A percentile compares a stretch with the other conserved stretches of the same genome.
These are phyloP conservation scores for Acacia acuminata DNA, from an alignment of 306 rosid species.

Conservation along the genomic window DNA sequence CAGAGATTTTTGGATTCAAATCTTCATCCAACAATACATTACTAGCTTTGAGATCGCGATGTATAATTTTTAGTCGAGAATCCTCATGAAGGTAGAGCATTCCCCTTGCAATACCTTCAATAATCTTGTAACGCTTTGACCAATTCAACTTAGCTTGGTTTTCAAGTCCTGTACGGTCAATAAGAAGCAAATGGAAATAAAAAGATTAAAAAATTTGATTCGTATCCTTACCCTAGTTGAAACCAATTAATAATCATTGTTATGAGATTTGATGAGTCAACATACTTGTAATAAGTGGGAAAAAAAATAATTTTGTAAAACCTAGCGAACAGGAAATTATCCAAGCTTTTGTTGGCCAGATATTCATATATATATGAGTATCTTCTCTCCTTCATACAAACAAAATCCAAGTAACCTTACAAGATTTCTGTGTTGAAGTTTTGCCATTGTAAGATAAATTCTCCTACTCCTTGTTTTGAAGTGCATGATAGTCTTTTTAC, in stretches of 20 bases:
- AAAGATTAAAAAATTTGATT: neutral
- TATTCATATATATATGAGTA: neutral
- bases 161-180: too few relatives aligned
- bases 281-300: too few relatives aligned
- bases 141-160: neutral
- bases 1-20: neutral
- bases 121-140: neutral
- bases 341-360: neutral
- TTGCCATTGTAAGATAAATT: constrained; percentile 33
- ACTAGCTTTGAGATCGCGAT: neutral
- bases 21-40: neutral
- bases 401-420: neutral
- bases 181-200: too few relatives aligned
- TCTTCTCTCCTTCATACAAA: neutral
- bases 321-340: neutral
- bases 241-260: too few relatives aligned
- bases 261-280: too few relatives aligned
- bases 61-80: neutral
- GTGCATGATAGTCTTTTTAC: constrained; percentile 43
- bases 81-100: neutral
- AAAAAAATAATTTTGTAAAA: too few relatives aligned
- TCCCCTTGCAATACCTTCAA: neutral
- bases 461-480: constrained; percentile 38
- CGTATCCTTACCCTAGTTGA: neutral
- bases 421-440: neutral